Base-by-base conservation (phyloP, 441 rosid species). In the Theobroma grandiflorum region DNA sequence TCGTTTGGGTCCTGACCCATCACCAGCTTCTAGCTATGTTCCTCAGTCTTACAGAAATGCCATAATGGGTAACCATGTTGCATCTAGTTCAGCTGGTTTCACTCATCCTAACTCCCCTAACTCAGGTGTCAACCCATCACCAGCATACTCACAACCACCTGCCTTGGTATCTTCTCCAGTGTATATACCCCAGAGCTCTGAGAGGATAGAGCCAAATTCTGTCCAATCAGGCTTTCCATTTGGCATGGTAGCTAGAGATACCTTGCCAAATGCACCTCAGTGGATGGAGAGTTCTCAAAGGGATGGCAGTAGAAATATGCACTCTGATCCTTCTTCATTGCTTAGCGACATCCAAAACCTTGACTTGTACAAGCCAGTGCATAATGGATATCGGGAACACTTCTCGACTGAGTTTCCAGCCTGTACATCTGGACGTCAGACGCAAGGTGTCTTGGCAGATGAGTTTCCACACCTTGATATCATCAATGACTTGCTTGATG, bases 381-480 rank as follows among this genome's bases (percentile, higher is more conserved):
- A 65, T 52, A 70, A 81, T 75, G 83, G 84, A 72, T 65, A 85
- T 47, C 83, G 31, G 61, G 91, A 84, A 49, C 84, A 84, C 55
- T 66, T 82, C 66, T 61, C 87, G 15, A 61, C 80, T 16, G 90
- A 85, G 80, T 61, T 85, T 62, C 81, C 82, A 59, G 86, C 92
- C 38, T 80, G 89, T 57, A 78, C 88, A 63, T 89, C 92, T 40
- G 88, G 95, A 58, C 87, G 90, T 76, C 91, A 82, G 65, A 75
- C 82, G 15, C 92, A 87, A 72, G 91, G 89, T 83, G 86, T 75
- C 26, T 76, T 86, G 37, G 90, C 87, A 2, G 98, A 95, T 80
- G 99, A 96, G 79, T 96, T 93, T 81, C 99, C 99, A 4, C 99
- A 96, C 82, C 89, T 95, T 3, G 98, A 91, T 78, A 96, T 96